Conservation (phyloP, 2,329 filamentous ascomycete species). For the Colletotrichum karsti region DNA sequence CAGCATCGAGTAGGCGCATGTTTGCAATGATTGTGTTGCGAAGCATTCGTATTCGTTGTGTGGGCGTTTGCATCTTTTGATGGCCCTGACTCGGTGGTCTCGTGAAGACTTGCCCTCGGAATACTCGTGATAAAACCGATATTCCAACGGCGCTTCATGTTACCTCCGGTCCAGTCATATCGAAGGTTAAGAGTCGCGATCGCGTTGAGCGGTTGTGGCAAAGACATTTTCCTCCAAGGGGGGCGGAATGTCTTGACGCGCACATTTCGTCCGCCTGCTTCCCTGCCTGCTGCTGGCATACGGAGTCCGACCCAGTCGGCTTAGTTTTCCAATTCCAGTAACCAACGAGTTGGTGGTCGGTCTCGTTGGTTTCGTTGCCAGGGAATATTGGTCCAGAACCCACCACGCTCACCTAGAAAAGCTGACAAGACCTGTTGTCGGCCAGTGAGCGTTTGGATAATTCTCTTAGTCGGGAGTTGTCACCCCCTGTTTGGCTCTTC, state of each 20-base stretch:
- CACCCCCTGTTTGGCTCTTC: background rate
- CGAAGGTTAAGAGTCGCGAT: background rate
- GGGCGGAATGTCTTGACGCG: background rate
- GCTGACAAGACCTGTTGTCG: background rate
- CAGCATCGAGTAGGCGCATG: too few species aligned
- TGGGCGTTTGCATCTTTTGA: background rate
- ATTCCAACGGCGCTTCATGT: background rate
- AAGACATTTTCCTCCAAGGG: background rate
- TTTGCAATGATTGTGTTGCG: too few species aligned
- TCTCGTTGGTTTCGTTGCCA: background rate
- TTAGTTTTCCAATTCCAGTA: slow-evolving; percentile 4
- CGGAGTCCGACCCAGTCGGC: background rate
- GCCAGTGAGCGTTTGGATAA: background rate
- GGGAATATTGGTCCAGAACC: background rate
- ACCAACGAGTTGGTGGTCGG: background rate
- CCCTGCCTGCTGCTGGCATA: background rate
- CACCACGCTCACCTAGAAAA: slow-evolving; percentile 7
- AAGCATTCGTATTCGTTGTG: background rate
- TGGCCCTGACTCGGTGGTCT: slow-evolving; percentile 3
- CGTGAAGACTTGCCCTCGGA: slow-evolving; percentile 19
- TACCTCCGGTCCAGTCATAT: slow-evolving; percentile 18
- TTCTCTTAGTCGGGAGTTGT: background rate
- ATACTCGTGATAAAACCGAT: slow-evolving; percentile 8
- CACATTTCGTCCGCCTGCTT: background rate
- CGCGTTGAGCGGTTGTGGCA: slow-evolving; percentile 3